phyloP scores from a whole-genome alignment of 805 yeast genomes.

The Starmerella ratchasimensis region DNA sequence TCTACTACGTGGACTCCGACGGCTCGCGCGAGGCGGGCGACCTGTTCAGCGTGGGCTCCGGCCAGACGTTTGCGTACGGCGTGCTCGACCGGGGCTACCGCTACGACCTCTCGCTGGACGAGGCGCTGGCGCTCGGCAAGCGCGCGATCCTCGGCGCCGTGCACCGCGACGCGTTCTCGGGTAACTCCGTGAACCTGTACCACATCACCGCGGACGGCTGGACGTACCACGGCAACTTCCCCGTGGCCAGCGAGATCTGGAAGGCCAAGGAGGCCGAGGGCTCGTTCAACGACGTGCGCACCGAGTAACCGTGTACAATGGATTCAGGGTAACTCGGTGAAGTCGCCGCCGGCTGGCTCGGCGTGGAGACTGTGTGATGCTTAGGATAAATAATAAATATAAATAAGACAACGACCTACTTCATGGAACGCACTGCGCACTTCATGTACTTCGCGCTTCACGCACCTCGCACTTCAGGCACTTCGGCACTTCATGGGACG shows the following conservation, averaged over 20 bases:
- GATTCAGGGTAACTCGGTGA: neutral
- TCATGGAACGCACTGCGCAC: neutral
- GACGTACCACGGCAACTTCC: constrained; percentile 90
- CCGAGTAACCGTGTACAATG: constrained; percentile 4
- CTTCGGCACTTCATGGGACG: too few relatives aligned
- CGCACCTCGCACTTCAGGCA: too few relatives aligned
- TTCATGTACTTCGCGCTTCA: too few relatives aligned
- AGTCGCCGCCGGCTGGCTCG: too few relatives aligned
- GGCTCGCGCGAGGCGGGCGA: constrained; percentile 94
- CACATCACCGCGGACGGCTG: constrained; percentile 92
- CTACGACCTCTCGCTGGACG: constrained; percentile 88
- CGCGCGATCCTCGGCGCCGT: constrained; percentile 94
- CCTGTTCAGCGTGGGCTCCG: constrained; percentile 93
- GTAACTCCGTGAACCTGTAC: constrained; percentile 87
- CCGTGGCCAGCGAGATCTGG: constrained; percentile 85
- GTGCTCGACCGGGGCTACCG: constrained; percentile 83
- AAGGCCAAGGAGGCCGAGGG: constrained; percentile 76
- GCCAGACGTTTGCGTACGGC: constrained; percentile 98
- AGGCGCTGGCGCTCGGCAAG: constrained; percentile 86
- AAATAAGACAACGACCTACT: neutral
- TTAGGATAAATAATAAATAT: neutral
- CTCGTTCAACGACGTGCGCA: constrained; percentile 69
- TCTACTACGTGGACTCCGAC: constrained; percentile 92
- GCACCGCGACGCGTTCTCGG: constrained; percentile 95
- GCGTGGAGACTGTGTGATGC: neutral